Conservation (phyloP, 306 rosid species). For the Cicer arietinum region DNA sequence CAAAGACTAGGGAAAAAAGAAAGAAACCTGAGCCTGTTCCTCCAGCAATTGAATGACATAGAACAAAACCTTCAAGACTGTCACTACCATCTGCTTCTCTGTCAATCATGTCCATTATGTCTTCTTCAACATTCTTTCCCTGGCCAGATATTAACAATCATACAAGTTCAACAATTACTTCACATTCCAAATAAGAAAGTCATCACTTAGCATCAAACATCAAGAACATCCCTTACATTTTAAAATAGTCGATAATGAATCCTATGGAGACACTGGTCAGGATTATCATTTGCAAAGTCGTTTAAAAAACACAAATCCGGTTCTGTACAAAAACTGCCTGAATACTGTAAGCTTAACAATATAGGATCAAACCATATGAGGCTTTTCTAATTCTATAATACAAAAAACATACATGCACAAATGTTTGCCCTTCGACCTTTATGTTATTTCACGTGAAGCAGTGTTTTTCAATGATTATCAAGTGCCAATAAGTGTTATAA, state of each 20-base stretch:
- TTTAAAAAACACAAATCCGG: slow-evolving; percentile 22
- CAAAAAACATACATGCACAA: slow-evolving; percentile 12
- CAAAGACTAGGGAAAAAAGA: slow-evolving; percentile 24
- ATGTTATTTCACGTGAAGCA: not conserved
- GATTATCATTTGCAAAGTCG: slow-evolving; percentile 23
- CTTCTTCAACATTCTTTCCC: slow-evolving; percentile 99
- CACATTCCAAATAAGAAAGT: not conserved
- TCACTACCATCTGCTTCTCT: slow-evolving; percentile 99
- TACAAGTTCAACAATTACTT: slow-evolving; percentile 21
- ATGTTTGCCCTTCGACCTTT: slow-evolving; percentile 13
- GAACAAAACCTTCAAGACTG: slow-evolving; percentile 99
- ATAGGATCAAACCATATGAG: slow-evolving; percentile 1
- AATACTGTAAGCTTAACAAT: slow-evolving; percentile 24
- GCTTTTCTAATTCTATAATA: slow-evolving; percentile 6
- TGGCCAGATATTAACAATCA: slow-evolving; percentile 50
- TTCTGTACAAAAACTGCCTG: slow-evolving; percentile 5
- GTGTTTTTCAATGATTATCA: slow-evolving; percentile 11
- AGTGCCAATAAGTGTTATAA: slow-evolving; percentile 9
- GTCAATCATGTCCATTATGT: slow-evolving; percentile 99
- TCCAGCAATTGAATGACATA: slow-evolving; percentile 98
- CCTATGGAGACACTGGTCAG: slow-evolving; percentile 6
- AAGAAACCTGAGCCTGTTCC: slow-evolving; percentile 97
- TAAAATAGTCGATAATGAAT: not conserved
- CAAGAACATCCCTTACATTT: slow-evolving; percentile 23
- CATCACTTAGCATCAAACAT: slow-evolving; percentile 11